Evolutionary conservation across 768 basidiomycete genomes (phyloP).

Genomic region (Suillus spraguei): DNA sequence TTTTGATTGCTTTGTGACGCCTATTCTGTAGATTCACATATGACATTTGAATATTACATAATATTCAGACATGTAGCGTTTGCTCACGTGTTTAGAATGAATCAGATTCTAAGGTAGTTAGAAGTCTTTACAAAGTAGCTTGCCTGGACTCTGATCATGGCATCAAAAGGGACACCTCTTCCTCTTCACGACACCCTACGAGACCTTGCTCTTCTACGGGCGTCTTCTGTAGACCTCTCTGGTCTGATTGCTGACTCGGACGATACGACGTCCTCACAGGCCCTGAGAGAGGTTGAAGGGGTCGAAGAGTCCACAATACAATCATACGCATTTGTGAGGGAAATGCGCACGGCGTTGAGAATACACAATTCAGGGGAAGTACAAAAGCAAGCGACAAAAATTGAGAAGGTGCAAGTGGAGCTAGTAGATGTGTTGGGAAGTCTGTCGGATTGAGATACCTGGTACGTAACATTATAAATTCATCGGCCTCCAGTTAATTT

Average conservation of each 20-base stretch:
- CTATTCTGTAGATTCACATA: conserved; percentile 20
- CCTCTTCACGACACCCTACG: conserved; percentile 61
- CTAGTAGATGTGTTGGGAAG: conserved; percentile 54
- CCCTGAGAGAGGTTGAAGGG: conserved; percentile 2
- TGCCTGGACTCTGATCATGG: conserved; percentile 12
- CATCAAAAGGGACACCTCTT: conserved; percentile 48
- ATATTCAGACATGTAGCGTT: too few species aligned
- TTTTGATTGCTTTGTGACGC: conserved; percentile 16
- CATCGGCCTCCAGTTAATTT: neutral
- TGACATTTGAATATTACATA: conserved; percentile 2
- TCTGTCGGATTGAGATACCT: conserved; percentile 25
- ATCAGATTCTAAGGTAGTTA: too few species aligned
- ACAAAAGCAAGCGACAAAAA: conserved; percentile 50
- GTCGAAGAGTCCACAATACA: conserved; percentile 31
- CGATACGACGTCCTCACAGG: neutral
- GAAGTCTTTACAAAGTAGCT: neutral
- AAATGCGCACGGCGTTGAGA: conserved; percentile 59
- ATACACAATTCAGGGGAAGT: conserved; percentile 54
- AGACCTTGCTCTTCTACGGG: conserved; percentile 72
- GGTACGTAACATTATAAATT: neutral
- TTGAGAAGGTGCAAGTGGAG: conserved; percentile 57
- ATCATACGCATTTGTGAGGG: conserved; percentile 62
- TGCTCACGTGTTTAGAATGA: neutral
- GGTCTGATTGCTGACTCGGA: conserved; percentile 26
- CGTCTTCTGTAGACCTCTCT: conserved; percentile 50